Evolutionary conservation across 2,329 filamentous ascomycete species (phyloP).

Genomic region (Zymoseptoria passerinii): DNA sequence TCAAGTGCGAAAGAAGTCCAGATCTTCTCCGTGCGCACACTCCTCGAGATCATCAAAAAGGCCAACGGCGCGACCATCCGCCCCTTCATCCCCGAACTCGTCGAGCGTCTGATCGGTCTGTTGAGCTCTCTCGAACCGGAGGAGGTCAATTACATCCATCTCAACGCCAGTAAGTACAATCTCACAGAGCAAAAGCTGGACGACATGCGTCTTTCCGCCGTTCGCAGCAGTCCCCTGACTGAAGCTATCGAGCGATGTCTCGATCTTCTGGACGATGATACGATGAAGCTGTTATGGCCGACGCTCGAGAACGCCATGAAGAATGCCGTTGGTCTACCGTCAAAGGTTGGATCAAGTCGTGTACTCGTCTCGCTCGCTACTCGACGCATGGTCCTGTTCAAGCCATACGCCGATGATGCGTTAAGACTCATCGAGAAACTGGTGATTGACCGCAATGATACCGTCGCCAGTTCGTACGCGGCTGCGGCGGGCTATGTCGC

Average conservation of each 20-base stretch:
- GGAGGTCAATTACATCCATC: conserved; percentile 83
- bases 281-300: conserved; percentile 67
- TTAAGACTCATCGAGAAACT: conserved; percentile 71
- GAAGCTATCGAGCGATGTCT: conserved; percentile 86
- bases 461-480: conserved; percentile 83
- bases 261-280: conserved; percentile 67
- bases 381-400: conserved; percentile 65
- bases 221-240: conserved; percentile 80
- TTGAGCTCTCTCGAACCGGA: conserved; percentile 85
- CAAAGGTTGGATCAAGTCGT: conserved; percentile 83
- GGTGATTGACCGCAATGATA: conserved; percentile 84
- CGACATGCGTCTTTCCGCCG: conserved; percentile 70
- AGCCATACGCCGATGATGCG: conserved; percentile 65
- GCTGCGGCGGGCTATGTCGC: conserved; percentile 79
- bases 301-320: conserved; percentile 73
- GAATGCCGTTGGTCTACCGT: conserved; percentile 79
- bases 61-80: conserved; percentile 65
- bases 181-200: conserved; percentile 85
- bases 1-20: conserved; percentile 83
- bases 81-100: conserved; percentile 71
- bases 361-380: conserved; percentile 80
- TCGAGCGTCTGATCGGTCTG: conserved; percentile 71
- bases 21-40: conserved; percentile 66
- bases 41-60: conserved; percentile 85
- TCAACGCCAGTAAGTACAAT: conserved; percentile 76